Evolutionary conservation across 2,329 filamentous ascomycete genomes (phyloP).

Genomic region (Aspergillus tanneri): DNA sequence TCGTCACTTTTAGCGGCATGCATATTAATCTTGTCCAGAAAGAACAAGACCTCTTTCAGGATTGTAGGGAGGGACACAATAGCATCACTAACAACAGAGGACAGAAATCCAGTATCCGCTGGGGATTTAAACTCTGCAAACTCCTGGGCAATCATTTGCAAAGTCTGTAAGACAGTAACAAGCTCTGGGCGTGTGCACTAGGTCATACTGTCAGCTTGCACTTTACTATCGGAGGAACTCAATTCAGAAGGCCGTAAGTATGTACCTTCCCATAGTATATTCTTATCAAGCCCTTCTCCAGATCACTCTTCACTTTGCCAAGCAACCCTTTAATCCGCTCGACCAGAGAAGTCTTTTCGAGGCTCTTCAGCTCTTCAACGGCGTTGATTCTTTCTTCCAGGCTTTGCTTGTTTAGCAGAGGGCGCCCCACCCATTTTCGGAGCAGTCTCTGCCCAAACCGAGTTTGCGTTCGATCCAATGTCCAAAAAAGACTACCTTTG

Average conservation of each 20-base stretch:
- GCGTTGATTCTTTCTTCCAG: conserved; percentile 79
- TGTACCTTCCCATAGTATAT: conserved; percentile 88
- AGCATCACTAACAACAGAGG: conserved; percentile 66
- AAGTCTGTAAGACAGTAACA: conserved; percentile 75
- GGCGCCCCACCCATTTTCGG: conserved; percentile 91
- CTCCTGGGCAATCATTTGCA: conserved; percentile 77
- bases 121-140: conserved; percentile 67
- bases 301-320: conserved; percentile 69
- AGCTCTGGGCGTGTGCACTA: conserved; percentile 83
- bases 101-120: conserved; percentile 69
- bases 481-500: conserved; percentile 93
- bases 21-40: conserved; percentile 81
- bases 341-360: conserved; percentile 63
- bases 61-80: conserved; percentile 76
- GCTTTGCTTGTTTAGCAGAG: conserved; percentile 70
- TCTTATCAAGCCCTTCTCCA: conserved; percentile 88
- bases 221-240: neutral
- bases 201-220: conserved; percentile 18
- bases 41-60: conserved; percentile 66
- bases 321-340: conserved; percentile 75
- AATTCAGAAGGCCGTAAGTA: neutral
- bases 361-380: conserved; percentile 78
- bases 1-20: conserved; percentile 81
- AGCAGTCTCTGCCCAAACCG: conserved; percentile 84
- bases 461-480: conserved; percentile 86